Conservation (phyloP, 2,329 filamentous ascomycete genomes). For the Penicillium sp. region DNA sequence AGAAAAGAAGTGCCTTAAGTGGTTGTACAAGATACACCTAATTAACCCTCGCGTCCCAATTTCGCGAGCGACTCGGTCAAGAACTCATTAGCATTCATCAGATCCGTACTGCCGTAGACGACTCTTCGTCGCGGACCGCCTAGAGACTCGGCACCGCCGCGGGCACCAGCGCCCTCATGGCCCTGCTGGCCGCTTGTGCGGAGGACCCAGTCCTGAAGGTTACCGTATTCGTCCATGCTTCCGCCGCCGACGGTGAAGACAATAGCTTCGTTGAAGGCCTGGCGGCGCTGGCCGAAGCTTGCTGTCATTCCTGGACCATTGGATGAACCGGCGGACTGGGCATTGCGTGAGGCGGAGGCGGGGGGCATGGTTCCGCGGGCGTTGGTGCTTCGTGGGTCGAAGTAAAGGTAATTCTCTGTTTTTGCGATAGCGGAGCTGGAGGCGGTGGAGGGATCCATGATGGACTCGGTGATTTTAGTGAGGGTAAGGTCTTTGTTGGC, state of each 20-base stretch:
- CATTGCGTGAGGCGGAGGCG: conserved; percentile 61
- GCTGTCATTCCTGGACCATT: conserved; percentile 72
- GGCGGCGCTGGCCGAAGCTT: conserved; percentile 86
- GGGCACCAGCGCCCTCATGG: conserved; percentile 48
- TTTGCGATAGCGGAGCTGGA: conserved; percentile 92
- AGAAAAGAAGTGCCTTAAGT: neutral
- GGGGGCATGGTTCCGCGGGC: conserved; percentile 90
- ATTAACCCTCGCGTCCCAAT: conserved; percentile 60
- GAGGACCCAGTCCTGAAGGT: conserved; percentile 93
- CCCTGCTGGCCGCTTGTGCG: conserved; percentile 67
- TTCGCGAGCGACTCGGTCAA: conserved; percentile 60
- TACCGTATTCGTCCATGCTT: conserved; percentile 98
- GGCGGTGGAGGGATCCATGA: conserved; percentile 94
- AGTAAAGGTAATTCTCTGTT: conserved; percentile 96
- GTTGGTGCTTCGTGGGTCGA: conserved; percentile 91
- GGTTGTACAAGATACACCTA: neutral
- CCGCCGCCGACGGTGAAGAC: conserved; percentile 96
- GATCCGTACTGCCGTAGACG: conserved; percentile 89
- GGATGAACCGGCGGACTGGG: conserved; percentile 48
- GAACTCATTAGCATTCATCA: conserved; percentile 68
- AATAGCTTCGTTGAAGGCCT: conserved; percentile 87
- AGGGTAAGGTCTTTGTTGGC: conserved; percentile 93
- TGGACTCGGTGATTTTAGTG: conserved; percentile 96
- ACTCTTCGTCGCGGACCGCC: conserved; percentile 74
- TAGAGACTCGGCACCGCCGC: conserved; percentile 32